These are phyloP conservation scores for cucumber (Cucumis sativus) DNA, from an alignment of 306 rosid genomes.

Conservation along the genomic window DNA sequence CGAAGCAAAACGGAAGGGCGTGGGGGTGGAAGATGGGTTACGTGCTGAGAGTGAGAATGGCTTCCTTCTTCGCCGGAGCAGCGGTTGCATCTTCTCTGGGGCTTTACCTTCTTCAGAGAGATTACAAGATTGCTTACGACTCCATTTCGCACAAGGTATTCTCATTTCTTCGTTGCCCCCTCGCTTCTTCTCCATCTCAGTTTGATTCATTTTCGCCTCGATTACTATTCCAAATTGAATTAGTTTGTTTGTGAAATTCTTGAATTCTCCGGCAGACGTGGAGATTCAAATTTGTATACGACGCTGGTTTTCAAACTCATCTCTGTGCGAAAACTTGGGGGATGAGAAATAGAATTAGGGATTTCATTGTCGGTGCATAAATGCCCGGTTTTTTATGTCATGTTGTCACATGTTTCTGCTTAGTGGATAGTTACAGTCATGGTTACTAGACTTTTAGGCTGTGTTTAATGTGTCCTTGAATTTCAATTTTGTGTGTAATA, in stretches of 20 bases:
- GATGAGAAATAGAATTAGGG: not conserved
- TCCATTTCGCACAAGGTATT: conserved; percentile 58
- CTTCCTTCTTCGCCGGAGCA: conserved; percentile 77
- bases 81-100: conserved; percentile 71
- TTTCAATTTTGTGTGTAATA: too few relatives aligned
- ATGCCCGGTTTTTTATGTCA: not conserved
- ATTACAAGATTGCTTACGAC: conserved; percentile 70
- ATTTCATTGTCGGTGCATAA: not conserved
- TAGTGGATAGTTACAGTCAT: not conserved
- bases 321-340: not conserved
- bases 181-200: not conserved
- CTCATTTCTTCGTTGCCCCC: not conserved
- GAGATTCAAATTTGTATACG: not conserved
- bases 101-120: conserved; percentile 60
- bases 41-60: conserved; percentile 71
- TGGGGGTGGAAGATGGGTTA: conserved; percentile 47
- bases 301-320: not conserved
- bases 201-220: not conserved
- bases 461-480: too few relatives aligned
- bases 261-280: not conserved
- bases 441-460: not conserved
- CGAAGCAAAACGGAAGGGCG: not conserved
- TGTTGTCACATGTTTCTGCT: not conserved
- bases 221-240: not conserved
- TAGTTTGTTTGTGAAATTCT: not conserved